Base-by-base conservation (phyloP, 2,329 filamentous ascomycete genomes). In the Colletotrichum tofieldiae region DNA sequence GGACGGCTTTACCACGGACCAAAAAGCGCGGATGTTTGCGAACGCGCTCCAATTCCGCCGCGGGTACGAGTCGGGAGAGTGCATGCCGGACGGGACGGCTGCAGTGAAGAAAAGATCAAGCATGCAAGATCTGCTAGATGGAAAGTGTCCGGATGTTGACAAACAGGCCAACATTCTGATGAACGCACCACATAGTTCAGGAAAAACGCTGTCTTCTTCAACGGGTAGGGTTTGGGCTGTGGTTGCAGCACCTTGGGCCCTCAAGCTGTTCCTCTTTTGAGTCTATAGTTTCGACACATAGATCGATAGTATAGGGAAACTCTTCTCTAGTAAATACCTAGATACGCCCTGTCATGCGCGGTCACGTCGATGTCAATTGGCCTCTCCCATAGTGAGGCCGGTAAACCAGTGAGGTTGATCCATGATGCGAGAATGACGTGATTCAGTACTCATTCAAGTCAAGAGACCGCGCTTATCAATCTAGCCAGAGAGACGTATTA, bases 61-160 rank as follows among this genome's bases (percentile, higher is more conserved):
- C 26, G 75, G 74, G 60, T 75, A 75, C 56, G 65, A 64, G 35
- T 35, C 58, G 12, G 74, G 74, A 32, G 76, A 77, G 70, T 77
- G 76, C 70, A 72, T 67, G 51, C 66, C 69, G 16, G 63, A 73
- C 39, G 62, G 72, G 11, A 59, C 63, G 14, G 43, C 65, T 29
- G 59, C 59, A 0, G 52, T 61, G 35, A 43, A 49, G 59, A 75
- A 72, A 52, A 67, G 76, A 23, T 77, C 76, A 3, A 73, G 75
- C 26, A 77, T 77, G 76, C 76, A 76, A 43, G 75, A 76, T 41
- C 64, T 77, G 9, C 70, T 77, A n/a, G 70, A 77, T 12, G 75
- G 76, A 7, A 67, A 70, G 18, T 77, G 76, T 26, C 76, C 76
- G 12, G 70, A 76, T 35, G 55, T 76, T 26, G 56, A 69, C 52